These are phyloP conservation scores for Herpetomonas samuelpessoai DNA, from an alignment of 208 protist genomes.

Conservation along the genomic window DNA sequence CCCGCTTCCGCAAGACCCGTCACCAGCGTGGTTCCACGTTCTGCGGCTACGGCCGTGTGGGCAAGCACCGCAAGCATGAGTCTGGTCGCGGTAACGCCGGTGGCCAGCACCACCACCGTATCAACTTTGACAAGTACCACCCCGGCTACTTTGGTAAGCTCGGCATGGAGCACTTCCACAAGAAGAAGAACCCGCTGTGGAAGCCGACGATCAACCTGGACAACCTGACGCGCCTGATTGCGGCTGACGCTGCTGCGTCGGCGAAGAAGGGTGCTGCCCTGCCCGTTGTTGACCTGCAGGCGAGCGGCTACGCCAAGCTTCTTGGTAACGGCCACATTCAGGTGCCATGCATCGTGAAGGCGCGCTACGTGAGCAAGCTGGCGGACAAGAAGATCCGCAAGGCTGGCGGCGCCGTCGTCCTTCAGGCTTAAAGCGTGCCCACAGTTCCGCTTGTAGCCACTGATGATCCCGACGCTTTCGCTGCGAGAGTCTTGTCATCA, in stretches of 20 bases:
- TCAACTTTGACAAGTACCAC: constrained; percentile 99
- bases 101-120: constrained; percentile 99
- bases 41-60: constrained; percentile 91
- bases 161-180: constrained; percentile 98
- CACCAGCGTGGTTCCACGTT: constrained; percentile 92
- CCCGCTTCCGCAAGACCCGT: constrained; percentile 91
- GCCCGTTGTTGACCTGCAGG: constrained; percentile 98
- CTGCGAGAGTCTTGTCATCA: constrained; percentile 11
- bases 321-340: constrained; percentile 98
- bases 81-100: constrained; percentile 99
- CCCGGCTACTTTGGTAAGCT: constrained; percentile 99
- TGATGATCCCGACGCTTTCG: too few species aligned
- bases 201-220: constrained; percentile 99
- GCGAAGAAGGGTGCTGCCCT: constrained; percentile 86
- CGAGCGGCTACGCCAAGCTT: constrained; percentile 99
- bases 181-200: constrained; percentile 92
- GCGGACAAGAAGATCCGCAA: constrained; percentile 99
- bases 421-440: constrained; percentile 91
- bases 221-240: constrained; percentile 98
- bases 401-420: constrained; percentile 97
- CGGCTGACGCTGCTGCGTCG: constrained; percentile 80
- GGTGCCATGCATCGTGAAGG: constrained; percentile 99
- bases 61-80: constrained; percentile 99
- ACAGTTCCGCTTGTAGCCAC: constrained; percentile 4
- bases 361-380: constrained; percentile 98